A percentile compares a stretch with the other conserved stretches of the same genome.
phyloP scores from a whole-genome alignment of 306 rosid species.

The Malus sieversii region DNA sequence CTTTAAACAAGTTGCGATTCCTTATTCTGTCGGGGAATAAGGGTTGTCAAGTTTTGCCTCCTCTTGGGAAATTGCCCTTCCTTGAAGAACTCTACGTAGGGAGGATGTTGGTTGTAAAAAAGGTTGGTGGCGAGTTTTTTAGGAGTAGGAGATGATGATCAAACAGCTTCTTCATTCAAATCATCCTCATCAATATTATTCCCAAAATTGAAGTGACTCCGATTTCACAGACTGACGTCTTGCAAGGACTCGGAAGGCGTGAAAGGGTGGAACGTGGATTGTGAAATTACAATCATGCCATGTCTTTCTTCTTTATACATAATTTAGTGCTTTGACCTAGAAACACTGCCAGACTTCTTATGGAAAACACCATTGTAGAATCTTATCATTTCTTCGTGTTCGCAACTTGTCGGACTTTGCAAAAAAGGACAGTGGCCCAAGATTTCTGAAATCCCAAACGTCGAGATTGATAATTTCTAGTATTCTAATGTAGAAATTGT shows the following conservation, averaged over 20 bases:
- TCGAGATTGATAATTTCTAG: neutral
- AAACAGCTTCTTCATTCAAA: too few relatives aligned
- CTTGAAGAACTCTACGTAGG: too few relatives aligned
- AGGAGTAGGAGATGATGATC: too few relatives aligned
- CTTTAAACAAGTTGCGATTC: too few relatives aligned
- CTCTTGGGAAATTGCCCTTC: too few relatives aligned
- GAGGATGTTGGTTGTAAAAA: fast-evolving
- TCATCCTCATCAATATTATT: neutral
- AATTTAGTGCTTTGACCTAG: neutral
- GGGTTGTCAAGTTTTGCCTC: too few relatives aligned
- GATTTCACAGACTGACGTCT: fast-evolving
- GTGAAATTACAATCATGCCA: neutral
- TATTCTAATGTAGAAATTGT: too few relatives aligned
- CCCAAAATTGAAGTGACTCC: neutral
- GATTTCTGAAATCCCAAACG: neutral
- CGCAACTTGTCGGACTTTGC: neutral
- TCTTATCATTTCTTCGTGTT: neutral
- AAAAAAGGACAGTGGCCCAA: neutral
- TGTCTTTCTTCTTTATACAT: too few relatives aligned
- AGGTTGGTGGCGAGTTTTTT: too few relatives aligned
- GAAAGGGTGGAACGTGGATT: neutral
- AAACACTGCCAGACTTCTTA: neutral
- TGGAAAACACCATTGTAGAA: neutral
- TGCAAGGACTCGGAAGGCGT: neutral
- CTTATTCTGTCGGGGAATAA: fast-evolving